Evolutionary conservation across 2,329 filamentous ascomycete genomes (phyloP), one percentile per base, ranked within the genome.

Genomic region (Penicillium sp.): DNA sequence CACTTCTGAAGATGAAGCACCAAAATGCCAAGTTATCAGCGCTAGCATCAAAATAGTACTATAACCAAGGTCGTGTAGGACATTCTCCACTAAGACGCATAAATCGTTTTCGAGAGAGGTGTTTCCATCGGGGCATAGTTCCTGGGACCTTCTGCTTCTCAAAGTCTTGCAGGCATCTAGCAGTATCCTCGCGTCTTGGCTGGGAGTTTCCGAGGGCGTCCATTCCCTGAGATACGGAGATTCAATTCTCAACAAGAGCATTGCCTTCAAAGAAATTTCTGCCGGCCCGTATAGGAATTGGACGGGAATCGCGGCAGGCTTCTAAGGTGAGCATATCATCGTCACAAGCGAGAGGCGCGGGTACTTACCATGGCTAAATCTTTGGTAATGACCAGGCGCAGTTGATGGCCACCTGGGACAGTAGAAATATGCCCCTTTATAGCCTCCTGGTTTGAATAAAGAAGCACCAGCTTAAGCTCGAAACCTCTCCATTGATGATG

Each of bases 21-120:
- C 10, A 46, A 52, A 52, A 40, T 52, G 27, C 34, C 27, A 46
- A 46, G 50, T 46, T 1, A 46, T 52, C 18, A 52, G 34, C n/a
- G 27, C 41, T 8, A 39, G 41, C 15, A 52, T 46, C 0, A 52
- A 7, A 39, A 46, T 4, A 51, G 32, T 18, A 38, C 13, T 3
- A 51, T 51, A 51, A 51, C 2, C 18, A 18, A 18, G 18, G 18
- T 32, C 39, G 18, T 45, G 49, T 1, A 10, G 3, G 3, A 21
- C 25, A 25, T 52, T 16, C 34, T 18, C 4, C 7, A n/a, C 9
- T 1, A 1, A 27, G 50, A 8, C 27, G 50, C 1, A 2, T 34
- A 46, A 25, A 1, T 52, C 35, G 1, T 52, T 40, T 5, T 21
- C 21, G 16, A 45, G 27, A 32, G 50, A 35, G 2, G 6, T 25